A percentile compares a stretch with the other conserved stretches of the same genome.
phyloP scores from a whole-genome alignment of 768 basidiomycete genomes.

The Candolleomyces aberdarensis region DNA sequence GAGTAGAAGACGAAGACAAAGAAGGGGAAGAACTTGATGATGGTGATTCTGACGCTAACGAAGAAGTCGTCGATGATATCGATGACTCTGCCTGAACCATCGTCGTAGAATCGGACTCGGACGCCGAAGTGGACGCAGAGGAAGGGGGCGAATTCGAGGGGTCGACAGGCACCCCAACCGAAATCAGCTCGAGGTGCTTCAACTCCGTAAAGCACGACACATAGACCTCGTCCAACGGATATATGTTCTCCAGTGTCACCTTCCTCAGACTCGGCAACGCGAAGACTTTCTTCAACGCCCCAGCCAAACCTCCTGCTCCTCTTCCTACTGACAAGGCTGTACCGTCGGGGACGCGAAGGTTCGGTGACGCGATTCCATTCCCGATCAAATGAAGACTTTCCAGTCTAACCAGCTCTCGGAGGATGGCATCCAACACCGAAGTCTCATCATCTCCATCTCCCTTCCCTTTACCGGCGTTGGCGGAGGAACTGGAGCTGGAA shows the following conservation, averaged over 20 bases:
- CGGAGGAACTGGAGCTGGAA: too few relatives aligned
- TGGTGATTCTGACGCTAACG: not conserved
- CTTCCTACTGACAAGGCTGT: not conserved
- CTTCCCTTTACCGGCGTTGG: too few relatives aligned
- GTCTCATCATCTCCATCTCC: too few relatives aligned
- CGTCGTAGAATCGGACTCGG: too few relatives aligned
- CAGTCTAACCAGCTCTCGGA: not conserved
- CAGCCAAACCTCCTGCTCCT: not conserved
- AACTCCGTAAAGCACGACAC: not conserved
- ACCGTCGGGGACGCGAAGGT: not conserved
- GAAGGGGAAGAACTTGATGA: not conserved
- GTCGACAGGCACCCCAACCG: not conserved
- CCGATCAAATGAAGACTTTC: slow-evolving; percentile 6
- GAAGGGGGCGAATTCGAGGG: not conserved
- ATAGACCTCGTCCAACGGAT: slow-evolving; percentile 1
- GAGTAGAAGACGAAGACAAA: not conserved
- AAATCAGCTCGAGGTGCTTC: slow-evolving; percentile 5
- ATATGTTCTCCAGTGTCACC: slow-evolving; percentile 6
- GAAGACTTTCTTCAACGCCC: slow-evolving; percentile 2
- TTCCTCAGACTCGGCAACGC: not conserved
- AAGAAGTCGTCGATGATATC: not conserved
- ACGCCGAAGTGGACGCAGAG: not conserved
- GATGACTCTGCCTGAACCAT: too few relatives aligned
- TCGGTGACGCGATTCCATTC: not conserved
- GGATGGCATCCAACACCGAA: not conserved